Conservation (phyloP, 2,329 filamentous ascomycete species). For the Chaetoscypha palmicola region DNA sequence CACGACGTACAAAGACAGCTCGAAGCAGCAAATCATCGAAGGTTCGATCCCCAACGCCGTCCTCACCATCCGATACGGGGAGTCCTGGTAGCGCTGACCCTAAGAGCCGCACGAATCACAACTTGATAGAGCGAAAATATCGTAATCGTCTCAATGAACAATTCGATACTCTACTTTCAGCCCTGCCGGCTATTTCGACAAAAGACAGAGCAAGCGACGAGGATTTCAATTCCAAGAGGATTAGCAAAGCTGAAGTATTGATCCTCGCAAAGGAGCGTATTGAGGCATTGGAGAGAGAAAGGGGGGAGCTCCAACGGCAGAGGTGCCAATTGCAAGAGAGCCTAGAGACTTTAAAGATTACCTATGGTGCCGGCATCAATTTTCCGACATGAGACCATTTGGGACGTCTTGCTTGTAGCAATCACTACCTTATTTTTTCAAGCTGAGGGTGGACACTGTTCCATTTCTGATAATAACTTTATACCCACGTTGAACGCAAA, state of each 20-base stretch:
- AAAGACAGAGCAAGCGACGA: neutral
- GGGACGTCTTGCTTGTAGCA: no score
- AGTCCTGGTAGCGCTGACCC: neutral
- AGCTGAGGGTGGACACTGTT: no score
- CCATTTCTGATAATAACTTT: no score
- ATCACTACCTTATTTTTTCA: no score
- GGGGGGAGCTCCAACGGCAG: constrained; percentile 17
- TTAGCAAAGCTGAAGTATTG: constrained; percentile 18
- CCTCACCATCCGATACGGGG: neutral
- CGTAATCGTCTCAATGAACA: constrained; percentile 14
- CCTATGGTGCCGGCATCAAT: neutral
- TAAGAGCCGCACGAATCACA: constrained; percentile 9
- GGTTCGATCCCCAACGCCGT: neutral
- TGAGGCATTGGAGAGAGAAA: constrained; percentile 7
- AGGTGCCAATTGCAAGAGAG: constrained; percentile 9
- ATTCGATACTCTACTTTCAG: constrained; percentile 13
- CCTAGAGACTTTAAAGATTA: neutral
- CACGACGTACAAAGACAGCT: neutral
- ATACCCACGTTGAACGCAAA: no score
- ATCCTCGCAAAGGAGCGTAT: constrained; percentile 14
- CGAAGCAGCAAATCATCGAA: neutral
- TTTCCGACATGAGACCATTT: no score
- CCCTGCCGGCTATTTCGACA: constrained; percentile 4
- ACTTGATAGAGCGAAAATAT: constrained; percentile 15
- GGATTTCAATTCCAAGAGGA: constrained; percentile 8